Percentiles rank a stretch among this genome's conserved stretches.
These are phyloP conservation scores for Colletotrichum sp. DNA, from an alignment of 2,329 filamentous ascomycete species.

Conservation along the genomic window DNA sequence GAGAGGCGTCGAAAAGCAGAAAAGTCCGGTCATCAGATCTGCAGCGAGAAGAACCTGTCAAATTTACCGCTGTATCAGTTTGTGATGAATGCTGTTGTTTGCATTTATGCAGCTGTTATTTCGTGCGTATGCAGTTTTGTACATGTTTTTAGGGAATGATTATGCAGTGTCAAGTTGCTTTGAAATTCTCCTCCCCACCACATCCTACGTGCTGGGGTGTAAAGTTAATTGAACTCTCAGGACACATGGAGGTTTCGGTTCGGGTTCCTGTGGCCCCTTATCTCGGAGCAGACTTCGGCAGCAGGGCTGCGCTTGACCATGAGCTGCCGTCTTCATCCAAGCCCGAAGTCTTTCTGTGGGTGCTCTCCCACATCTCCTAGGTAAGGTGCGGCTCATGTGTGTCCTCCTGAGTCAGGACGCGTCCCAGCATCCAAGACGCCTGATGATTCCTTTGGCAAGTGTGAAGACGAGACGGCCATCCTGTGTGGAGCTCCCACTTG, in stretches of 20 bases:
- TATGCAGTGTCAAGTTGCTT: no score
- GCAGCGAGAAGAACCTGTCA: no score
- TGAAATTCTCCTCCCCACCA: no score
- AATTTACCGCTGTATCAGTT: no score
- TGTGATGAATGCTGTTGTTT: no score
- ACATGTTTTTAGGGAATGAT: no score
- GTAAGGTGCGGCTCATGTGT: background rate
- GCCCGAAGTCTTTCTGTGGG: fast-evolving
- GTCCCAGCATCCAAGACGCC: background rate
- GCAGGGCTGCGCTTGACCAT: background rate
- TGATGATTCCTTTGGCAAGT: background rate
- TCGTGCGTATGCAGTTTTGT: no score
- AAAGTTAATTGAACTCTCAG: no score
- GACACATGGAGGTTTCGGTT: background rate
- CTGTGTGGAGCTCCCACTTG: background rate
- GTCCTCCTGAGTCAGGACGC: background rate
- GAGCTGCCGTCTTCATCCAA: background rate
- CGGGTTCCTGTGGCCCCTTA: background rate
- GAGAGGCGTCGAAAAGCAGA: no score
- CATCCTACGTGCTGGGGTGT: no score
- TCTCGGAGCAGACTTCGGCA: background rate
- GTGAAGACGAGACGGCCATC: background rate
- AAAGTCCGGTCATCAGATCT: no score
- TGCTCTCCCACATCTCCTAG: background rate
- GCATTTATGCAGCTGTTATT: no score